Percentiles rank a stretch among this genome's conserved stretches.
Evolutionary conservation across 805 yeast genomes (phyloP).

Genomic region (Torulaspora maleeae): DNA sequence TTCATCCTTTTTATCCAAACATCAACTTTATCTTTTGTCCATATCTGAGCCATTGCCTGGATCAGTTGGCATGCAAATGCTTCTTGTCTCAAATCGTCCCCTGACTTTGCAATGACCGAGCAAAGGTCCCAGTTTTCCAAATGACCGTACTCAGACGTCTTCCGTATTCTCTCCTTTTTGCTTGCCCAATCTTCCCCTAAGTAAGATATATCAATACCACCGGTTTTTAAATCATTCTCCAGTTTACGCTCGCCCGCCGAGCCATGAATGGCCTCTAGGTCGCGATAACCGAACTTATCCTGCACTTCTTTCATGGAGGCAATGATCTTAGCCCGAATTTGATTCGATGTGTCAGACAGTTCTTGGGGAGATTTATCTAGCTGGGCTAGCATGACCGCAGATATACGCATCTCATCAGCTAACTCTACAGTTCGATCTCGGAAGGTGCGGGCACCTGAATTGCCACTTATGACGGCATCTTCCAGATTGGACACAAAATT

Average conservation of each 20-base stretch:
- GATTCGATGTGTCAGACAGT: conserved; percentile 47
- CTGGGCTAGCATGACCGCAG: conserved; percentile 91
- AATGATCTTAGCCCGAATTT: conserved; percentile 66
- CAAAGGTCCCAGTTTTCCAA: conserved; percentile 89
- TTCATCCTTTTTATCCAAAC: conserved; percentile 95
- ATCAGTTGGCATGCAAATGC: conserved; percentile 96
- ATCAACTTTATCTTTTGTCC: conserved; percentile 64
- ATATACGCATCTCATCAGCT: conserved; percentile 93
- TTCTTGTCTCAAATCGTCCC: conserved; percentile 92
- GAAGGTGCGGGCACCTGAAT: conserved; percentile 16
- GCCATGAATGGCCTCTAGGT: conserved; percentile 50
- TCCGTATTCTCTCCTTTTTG: conserved; percentile 74
- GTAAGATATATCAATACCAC: conserved; percentile 60
- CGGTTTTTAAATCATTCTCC: conserved; percentile 86
- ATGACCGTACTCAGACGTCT: conserved; percentile 77
- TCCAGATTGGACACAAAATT: conserved; percentile 36
- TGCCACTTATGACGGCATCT: conserved; percentile 22
- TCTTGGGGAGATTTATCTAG: conserved; percentile 59
- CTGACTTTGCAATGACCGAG: conserved; percentile 94
- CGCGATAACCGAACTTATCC: conserved; percentile 53
- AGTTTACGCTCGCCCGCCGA: conserved; percentile 87
- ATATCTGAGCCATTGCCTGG: conserved; percentile 76
- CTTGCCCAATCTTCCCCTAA: conserved; percentile 91
- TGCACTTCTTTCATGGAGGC: conserved; percentile 74
- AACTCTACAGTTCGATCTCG: conserved; percentile 45